Evolutionary conservation across 495 filamentous ascomycete species (phyloP).

Genomic region (Aspergillus olivimuriae): DNA sequence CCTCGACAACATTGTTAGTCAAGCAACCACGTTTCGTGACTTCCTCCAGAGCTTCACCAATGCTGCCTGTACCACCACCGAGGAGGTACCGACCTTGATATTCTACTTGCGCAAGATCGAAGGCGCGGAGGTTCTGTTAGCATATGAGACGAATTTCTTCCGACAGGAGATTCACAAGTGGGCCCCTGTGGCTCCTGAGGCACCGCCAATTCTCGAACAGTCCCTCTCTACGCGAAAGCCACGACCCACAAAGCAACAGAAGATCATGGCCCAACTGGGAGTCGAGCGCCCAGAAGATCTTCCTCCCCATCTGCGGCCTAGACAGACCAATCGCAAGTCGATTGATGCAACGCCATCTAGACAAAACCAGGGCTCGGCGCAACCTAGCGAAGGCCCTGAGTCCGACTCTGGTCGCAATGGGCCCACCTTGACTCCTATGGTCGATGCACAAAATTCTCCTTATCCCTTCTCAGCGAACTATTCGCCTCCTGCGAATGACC

Average conservation of each 20-base stretch:
- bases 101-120: slow-evolving; percentile 99
- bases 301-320: slow-evolving; percentile 70
- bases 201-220: slow-evolving; percentile 71
- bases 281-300: slow-evolving; percentile 85
- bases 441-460: slow-evolving; percentile 22
- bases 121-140: slow-evolving; percentile 88
- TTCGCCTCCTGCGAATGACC: slow-evolving; percentile 30
- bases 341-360: slow-evolving; percentile 24
- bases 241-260: slow-evolving; percentile 94
- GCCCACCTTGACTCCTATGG: slow-evolving; percentile 31
- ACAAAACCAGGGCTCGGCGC: slow-evolving; percentile 23
- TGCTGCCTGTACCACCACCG: slow-evolving; percentile 67
- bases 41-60: slow-evolving; percentile 78
- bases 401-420: slow-evolving; percentile 18
- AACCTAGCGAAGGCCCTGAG: slow-evolving; percentile 18
- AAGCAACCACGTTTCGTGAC: slow-evolving; percentile 75
- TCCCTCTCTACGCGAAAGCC: slow-evolving; percentile 96
- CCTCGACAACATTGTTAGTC: slow-evolving; percentile 74
- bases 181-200: slow-evolving; percentile 82
- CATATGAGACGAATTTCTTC: slow-evolving; percentile 95
- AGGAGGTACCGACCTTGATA: slow-evolving; percentile 84
- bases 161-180: slow-evolving; percentile 93
- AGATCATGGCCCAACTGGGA: slow-evolving; percentile 81
- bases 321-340: slow-evolving; percentile 54
- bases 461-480: slow-evolving; percentile 41